Evolutionary conservation across 2,329 filamentous ascomycete species (phyloP), one percentile per base, ranked within the genome.

Genomic region (Cercospora beticola): DNA sequence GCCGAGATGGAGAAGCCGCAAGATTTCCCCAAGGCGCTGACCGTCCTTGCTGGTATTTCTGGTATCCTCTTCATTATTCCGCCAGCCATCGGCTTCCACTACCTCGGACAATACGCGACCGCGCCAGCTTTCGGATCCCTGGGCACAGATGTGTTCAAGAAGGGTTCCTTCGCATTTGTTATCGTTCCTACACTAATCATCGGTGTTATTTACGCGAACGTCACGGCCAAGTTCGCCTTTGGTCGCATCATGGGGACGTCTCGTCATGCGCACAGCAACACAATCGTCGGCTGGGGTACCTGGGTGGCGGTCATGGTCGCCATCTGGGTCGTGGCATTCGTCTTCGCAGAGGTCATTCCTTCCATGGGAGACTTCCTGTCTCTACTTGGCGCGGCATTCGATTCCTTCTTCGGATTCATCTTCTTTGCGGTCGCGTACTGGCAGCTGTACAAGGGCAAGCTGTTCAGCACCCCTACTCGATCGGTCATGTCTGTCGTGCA

Each of bases 331-430:
- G 67, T 84, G 3, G 82, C 76, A 3, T 84, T 84, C 69, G 75
- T 85, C 62, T 84, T 85, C 72, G 77, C 83, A 10, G 83, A 84
- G 67, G 80, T 84, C 58, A 79, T 85, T 21, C 83, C 83, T 7
- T 81, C 78, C 67, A 84, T 85, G 83, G 82, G 83, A 8, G 83
- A 85, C 72, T 84, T 85, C 74, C 74, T 84, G 5, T 84, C 82
- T 0, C 75, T 84, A 3, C 79, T 85, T 9, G 80, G 83, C 7
- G 82, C 83, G 0, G 82, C 82, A 0, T 85, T 84, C 66, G 83
- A 84, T 71, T 82, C 80, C 1, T 84, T 84, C 75, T 84, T 85
- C 66, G 83, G 83, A 1, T 85, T 84, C 74, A 84, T 85, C 68
- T 85, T 82, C 76, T 85, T 84, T 62, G 83, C 83, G 4, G 76